Conservation (phyloP, 768 basidiomycete species). For the Cyclocybe cylindracea region DNA sequence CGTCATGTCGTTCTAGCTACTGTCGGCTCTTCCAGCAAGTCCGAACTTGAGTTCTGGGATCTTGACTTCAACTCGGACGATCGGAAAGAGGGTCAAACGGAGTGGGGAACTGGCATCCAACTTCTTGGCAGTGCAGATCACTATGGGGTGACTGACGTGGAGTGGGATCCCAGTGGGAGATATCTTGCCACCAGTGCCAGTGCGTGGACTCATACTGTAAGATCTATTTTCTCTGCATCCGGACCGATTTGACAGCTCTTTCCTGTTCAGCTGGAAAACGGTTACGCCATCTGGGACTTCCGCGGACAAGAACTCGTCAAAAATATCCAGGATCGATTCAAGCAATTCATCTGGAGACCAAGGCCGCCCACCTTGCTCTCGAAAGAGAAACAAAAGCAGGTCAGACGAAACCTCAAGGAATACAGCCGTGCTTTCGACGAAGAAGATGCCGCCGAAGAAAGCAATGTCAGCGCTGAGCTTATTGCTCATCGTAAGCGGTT, state of each 20-base stretch:
- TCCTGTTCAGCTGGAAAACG: conserved; percentile 81
- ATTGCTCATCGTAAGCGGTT: conserved; percentile 87
- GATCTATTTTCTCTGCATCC: conserved; percentile 2
- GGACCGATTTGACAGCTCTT: not conserved
- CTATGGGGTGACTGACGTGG: conserved; percentile 95
- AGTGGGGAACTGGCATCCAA: conserved; percentile 88
- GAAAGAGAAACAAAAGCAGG: conserved; percentile 83
- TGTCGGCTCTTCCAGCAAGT: conserved; percentile 92
- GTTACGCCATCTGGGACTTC: conserved; percentile 97
- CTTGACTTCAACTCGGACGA: conserved; percentile 84
- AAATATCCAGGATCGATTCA: conserved; percentile 90
- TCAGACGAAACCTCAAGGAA: conserved; percentile 89
- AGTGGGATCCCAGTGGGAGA: conserved; percentile 97
- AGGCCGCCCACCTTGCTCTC: conserved; percentile 86
- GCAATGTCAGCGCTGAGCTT: conserved; percentile 91
- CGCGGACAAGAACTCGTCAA: conserved; percentile 94
- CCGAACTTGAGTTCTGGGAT: conserved; percentile 99
- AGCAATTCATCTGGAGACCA: conserved; percentile 98
- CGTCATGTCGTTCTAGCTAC: conserved; percentile 96
- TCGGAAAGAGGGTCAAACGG: conserved; percentile 56
- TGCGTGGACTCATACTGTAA: conserved; percentile 91
- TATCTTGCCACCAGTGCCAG: conserved; percentile 93
- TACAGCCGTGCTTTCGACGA: conserved; percentile 93
- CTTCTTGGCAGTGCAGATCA: conserved; percentile 87
- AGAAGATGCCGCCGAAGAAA: conserved; percentile 95